These are phyloP conservation scores for Metarhizium guizhouense DNA, from an alignment of 2,329 filamentous ascomycete species.

Conservation along the genomic window DNA sequence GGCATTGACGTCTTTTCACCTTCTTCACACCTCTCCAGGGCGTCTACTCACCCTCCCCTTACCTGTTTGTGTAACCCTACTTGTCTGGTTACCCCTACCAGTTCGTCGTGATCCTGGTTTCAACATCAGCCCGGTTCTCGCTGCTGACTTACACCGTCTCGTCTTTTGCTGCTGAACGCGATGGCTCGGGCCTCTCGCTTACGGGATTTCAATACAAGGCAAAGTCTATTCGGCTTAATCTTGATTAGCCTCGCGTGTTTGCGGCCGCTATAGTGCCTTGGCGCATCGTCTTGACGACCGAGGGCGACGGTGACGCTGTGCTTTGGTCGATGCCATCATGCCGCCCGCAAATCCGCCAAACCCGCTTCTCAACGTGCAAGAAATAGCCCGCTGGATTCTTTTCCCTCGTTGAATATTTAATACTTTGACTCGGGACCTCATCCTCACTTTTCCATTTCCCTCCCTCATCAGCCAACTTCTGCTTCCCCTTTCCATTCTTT, in stretches of 20 bases:
- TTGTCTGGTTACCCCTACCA: no score
- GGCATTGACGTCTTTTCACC: no score
- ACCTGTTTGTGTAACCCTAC: background rate
- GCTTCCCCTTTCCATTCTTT: background rate
- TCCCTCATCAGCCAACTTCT: background rate
- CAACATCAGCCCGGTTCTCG: no score
- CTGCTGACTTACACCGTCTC: background rate
- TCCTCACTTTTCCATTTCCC: background rate
- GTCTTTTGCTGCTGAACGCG: background rate
- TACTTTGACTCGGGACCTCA: background rate
- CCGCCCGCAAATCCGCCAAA: background rate
- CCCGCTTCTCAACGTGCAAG: no score
- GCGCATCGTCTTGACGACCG: background rate
- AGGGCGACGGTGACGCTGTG: no score
- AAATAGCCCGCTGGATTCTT: no score
- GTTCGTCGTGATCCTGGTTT: no score
- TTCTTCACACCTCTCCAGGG: background rate
- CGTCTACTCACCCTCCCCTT: background rate
- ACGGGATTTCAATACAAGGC: background rate
- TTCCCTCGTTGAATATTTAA: background rate
- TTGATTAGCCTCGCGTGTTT: background rate
- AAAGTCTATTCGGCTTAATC: background rate
- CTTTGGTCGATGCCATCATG: background rate
- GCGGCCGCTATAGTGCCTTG: background rate
- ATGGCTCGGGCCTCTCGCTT: background rate